These are phyloP conservation scores for Asterochloris sp. DNA, from an alignment of 139 green algal genomes.

Conservation along the genomic window DNA sequence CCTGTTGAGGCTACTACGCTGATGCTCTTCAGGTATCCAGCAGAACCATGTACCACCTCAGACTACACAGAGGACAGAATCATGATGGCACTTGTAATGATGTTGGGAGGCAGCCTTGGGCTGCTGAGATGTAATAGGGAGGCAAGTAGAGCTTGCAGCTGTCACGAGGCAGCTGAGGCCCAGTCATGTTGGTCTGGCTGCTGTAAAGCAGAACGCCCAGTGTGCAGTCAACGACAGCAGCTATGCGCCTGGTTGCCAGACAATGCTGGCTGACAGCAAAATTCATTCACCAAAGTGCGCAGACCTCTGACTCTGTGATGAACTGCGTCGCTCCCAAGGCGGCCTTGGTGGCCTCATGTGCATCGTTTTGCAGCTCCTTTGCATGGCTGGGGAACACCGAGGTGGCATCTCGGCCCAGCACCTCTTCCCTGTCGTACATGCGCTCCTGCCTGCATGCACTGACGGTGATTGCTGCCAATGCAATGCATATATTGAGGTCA, in stretches of 20 bases:
- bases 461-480: too few relatives aligned
- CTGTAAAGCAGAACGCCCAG: neutral
- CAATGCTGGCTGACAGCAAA: neutral
- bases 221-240: neutral
- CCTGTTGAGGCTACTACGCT: too few relatives aligned
- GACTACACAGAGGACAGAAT: neutral
- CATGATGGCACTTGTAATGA: neutral
- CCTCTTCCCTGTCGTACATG: slow-evolving; percentile 54
- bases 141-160: too few relatives aligned
- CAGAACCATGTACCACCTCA: too few relatives aligned
- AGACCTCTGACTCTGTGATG: slow-evolving; percentile 70
- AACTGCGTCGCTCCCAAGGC: slow-evolving; percentile 61
- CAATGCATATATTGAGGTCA: too few relatives aligned
- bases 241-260: neutral
- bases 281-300: neutral
- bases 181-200: neutral
- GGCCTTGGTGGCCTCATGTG: slow-evolving; percentile 37
- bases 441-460: slow-evolving; percentile 69
- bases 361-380: slow-evolving; percentile 14
- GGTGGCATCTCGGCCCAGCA: slow-evolving; percentile 58
- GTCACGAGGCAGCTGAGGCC: too few relatives aligned
- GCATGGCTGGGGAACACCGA: slow-evolving; percentile 66
- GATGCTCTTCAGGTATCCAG: too few relatives aligned
- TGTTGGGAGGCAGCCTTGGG: too few relatives aligned
- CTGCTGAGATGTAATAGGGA: too few relatives aligned